Base-by-base conservation (phyloP, 257 asterid genomes). In the Solanum chiquidenum region DNA sequence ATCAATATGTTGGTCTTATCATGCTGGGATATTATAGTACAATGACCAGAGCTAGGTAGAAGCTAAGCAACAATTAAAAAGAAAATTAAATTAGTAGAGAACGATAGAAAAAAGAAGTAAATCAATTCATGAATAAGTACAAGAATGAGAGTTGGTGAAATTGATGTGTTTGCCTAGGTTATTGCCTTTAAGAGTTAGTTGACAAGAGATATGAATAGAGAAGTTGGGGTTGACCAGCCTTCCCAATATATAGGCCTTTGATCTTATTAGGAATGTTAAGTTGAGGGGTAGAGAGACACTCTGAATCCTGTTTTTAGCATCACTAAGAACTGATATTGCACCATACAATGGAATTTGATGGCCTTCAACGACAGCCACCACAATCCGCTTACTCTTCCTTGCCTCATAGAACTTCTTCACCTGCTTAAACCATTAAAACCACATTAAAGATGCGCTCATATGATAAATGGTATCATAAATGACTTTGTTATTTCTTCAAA, bases 341-440 rank as follows among this genome's bases (percentile, higher is more conserved):
- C 99, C 99, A 49, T 96, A 95, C 7, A 95, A 95, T 2, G 99
- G 99, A 88, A 96, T 95, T 86, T 96, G 99, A 60, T 92, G 87
- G 23, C 97, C 98, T 76, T 86, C 88, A 38, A 96, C 90, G 74
- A 91, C 90, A 1, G 92, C 92, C 20, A 89, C 86, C 88, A 94
- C 91, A n/a, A 84, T 93, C 55, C 93, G 87, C 83, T 88, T 89
- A 69, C 98, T 94, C 94, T 92, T 95, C 83, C 99, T 91, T 25
- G 95, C 86, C 91, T 94, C 93, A 44, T 94, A 96, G 87, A 96
- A 94, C 86, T 90, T 92, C 60, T 84, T 90, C 86, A 96, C 89
- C 99, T 96, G 92, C 86, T 86, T 75, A 80, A 27, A 9, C 66
- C 66, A 21, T 55, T 55, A 55, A 55, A 77, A 80, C n/a, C 31